phyloP scores from a whole-genome alignment of 441 rosid genomes.

The Adansonia madagascariensis region DNA sequence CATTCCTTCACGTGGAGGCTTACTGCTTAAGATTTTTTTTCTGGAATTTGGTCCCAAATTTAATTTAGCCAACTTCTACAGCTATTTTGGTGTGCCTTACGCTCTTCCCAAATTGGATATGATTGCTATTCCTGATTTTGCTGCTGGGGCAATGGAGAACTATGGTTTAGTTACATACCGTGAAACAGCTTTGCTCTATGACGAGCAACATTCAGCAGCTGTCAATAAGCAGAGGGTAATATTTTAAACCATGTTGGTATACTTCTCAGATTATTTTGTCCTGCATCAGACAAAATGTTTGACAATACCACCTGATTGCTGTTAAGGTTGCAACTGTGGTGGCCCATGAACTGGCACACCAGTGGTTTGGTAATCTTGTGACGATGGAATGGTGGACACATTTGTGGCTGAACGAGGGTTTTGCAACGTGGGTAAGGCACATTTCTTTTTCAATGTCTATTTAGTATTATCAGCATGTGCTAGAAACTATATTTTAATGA shows the following conservation, averaged over 20 bases:
- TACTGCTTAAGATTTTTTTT: slow-evolving; percentile 20
- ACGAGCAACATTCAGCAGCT: slow-evolving; percentile 92
- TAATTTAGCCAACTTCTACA: slow-evolving; percentile 35
- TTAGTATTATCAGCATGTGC: background rate
- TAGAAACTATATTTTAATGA: slow-evolving; percentile 9
- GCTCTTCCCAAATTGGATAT: slow-evolving; percentile 92
- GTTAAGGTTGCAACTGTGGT: slow-evolving; percentile 85
- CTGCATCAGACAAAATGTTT: background rate
- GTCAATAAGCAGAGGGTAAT: slow-evolving; percentile 90
- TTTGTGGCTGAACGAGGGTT: slow-evolving; percentile 97
- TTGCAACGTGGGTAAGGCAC: slow-evolving; percentile 91
- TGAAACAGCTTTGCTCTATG: slow-evolving; percentile 86
- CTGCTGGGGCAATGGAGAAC: slow-evolving; percentile 99
- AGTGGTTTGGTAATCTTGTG: slow-evolving; percentile 99
- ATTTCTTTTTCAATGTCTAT: slow-evolving; percentile 18
- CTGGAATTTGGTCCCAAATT: slow-evolving; percentile 6
- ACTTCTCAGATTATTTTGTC: slow-evolving; percentile 1
- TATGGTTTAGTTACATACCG: slow-evolving; percentile 94
- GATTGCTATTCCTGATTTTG: slow-evolving; percentile 97
- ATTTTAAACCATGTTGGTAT: slow-evolving; percentile 6
- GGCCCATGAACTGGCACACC: slow-evolving; percentile 97
- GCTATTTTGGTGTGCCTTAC: slow-evolving; percentile 88
- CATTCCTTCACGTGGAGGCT: background rate
- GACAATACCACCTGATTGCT: slow-evolving; percentile 31
- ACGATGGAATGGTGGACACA: slow-evolving; percentile 99